Percentiles rank a stretch among this genome's conserved stretches.
phyloP scores from a whole-genome alignment of 1,284 basidiomycete species.

The Microbotryum silenes-acaulis region DNA sequence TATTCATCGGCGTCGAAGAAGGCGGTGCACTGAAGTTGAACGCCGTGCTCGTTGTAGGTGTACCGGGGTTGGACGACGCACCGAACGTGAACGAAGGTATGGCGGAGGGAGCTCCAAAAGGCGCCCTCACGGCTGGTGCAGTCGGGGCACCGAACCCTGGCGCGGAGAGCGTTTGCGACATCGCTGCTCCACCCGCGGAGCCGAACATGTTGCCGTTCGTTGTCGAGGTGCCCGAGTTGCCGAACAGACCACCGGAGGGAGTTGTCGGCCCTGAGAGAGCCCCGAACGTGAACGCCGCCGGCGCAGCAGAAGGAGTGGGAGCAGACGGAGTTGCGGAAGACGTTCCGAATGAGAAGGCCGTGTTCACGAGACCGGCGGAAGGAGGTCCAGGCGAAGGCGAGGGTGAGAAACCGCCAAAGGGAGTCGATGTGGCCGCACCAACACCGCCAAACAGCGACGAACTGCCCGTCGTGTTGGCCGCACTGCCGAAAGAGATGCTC shows the following conservation, averaged over 20 bases:
- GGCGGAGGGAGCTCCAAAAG: not conserved
- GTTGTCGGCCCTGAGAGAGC: not conserved
- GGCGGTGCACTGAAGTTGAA: not conserved
- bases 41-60: not conserved
- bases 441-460: slow-evolving; percentile 7
- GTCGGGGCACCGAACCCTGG: slow-evolving; percentile 2
- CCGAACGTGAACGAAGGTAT: slow-evolving; percentile 3
- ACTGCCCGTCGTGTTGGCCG: not conserved
- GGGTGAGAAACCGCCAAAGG: not conserved
- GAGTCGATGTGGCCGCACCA: not conserved
- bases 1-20: not conserved
- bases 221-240: not conserved
- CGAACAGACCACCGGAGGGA: not conserved
- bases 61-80: not conserved
- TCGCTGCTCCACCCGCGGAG: too few relatives aligned
- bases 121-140: not conserved
- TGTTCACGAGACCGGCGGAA: not conserved
- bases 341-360: slow-evolving; percentile 13
- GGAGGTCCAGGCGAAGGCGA: slow-evolving; percentile 4
- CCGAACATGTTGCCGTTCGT: not conserved
- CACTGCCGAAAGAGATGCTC: slow-evolving; percentile 7
- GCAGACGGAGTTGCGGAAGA: slow-evolving; percentile 17
- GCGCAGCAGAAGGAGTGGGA: slow-evolving; percentile 1
- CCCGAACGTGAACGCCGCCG: slow-evolving; percentile 15
- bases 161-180: not conserved